Evolutionary conservation across 305 asterid species (phyloP), one percentile per base, ranked within the genome.

Genomic region (Solanum hybrid): DNA sequence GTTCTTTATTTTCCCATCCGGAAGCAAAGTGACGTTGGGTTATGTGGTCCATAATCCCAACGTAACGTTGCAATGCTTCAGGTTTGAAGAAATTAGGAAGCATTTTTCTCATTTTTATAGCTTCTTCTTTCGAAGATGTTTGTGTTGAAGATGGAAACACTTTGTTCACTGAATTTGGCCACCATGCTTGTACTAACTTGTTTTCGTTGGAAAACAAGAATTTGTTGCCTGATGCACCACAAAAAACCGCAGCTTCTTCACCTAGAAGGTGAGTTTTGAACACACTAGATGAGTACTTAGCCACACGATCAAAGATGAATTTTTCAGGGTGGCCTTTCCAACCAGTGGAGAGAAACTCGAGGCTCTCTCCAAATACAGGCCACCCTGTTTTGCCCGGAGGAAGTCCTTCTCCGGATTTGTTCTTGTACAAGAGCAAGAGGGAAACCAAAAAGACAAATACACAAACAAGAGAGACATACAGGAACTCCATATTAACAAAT

Each of bases 281-380:
- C 10, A 94, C 95, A 27, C 32, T 17, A 88, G 98, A 91, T 0
- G 98, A 94, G 92, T 94, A 96, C 14, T 89, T 92, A 13, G 93
- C 36, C 82, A 95, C 91, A 46, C 98, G 94, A 85, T 95, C 97
- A 88, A 93, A 94, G 10, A 96, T 93, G 92, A 96, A 96, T 26
- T 94, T 96, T 86, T 96, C 98, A 0, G 98, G 98, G 35, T 93
- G 93, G 71, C 98, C 98, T 24, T 95, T 95, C 97, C 98, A 94
- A n/a, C 98, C 98, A 4, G 92, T 80, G 4, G 96, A 93, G 69
- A 96, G 96, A 85, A 95, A 96, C 79, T 92, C 95, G n/a, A 95
- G 94, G 93, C 96, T 95, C 88, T 96, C 98, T 6, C 98, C 98
- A 32, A 95, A 9, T 38, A 95, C 3, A 4, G 98, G 98, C 97